phyloP scores from a whole-genome alignment of 225 moss, liverwort and hornwort genomes.

The Pleurozium schreberi region DNA sequence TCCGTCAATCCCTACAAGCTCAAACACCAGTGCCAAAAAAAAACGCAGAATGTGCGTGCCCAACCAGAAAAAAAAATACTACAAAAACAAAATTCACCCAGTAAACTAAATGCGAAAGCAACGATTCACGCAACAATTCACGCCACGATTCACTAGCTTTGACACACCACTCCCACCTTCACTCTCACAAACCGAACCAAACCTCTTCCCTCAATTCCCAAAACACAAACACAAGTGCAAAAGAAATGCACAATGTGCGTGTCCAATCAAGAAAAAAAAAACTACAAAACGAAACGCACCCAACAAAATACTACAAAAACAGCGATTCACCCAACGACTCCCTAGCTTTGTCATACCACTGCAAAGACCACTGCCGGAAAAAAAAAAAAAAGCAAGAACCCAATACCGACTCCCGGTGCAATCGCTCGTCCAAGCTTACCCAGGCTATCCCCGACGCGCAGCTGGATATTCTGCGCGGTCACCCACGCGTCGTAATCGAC shows the following conservation, averaged over 20 bases:
- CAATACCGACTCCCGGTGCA: neutral
- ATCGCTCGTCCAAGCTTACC: neutral
- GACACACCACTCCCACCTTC: neutral
- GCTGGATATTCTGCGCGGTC: neutral
- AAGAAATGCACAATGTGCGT: neutral
- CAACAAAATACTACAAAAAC: neutral
- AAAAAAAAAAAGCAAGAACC: neutral
- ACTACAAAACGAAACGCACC: neutral
- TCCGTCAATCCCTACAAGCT: neutral
- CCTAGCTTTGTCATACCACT: neutral
- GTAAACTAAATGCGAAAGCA: neutral
- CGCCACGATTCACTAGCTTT: neutral
- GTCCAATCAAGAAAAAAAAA: neutral
- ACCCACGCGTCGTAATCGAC: slow-evolving; percentile 20
- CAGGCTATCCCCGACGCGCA: slow-evolving; percentile 13
- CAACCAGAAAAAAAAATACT: neutral
- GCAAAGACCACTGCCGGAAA: neutral
- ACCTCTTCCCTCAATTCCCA: neutral
- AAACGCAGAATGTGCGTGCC: neutral
- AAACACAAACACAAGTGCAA: neutral
- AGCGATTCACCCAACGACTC: neutral
- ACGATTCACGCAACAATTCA: neutral
- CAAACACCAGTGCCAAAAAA: neutral
- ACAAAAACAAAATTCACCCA: neutral
- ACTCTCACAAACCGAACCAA: neutral